These are phyloP conservation scores for Penicillium goetzii DNA, from an alignment of 495 filamentous ascomycete genomes.

Conservation along the genomic window DNA sequence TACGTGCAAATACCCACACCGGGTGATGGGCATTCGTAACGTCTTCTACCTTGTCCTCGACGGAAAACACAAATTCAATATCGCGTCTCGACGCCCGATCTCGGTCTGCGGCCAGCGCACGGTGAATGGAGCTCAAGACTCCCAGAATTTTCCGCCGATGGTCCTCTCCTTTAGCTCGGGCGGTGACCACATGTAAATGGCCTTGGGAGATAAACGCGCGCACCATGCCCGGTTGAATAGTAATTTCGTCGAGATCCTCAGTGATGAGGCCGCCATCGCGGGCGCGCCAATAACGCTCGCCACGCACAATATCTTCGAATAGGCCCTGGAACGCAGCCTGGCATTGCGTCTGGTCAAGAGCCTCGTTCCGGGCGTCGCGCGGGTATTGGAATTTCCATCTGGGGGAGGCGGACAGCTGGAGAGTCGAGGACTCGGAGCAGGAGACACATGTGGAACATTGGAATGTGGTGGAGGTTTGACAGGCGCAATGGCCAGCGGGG, in stretches of 20 bases:
- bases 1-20: constrained; percentile 57
- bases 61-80: constrained; percentile 63
- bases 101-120: constrained; percentile 47
- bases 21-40: constrained; percentile 49
- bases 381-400: constrained; percentile 41
- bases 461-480: constrained; percentile 46
- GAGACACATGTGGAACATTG: constrained; percentile 45
- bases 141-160: constrained; percentile 50
- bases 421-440: constrained; percentile 29
- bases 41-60: constrained; percentile 55
- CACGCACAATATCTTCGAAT: constrained; percentile 49
- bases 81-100: constrained; percentile 55
- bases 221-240: constrained; percentile 38
- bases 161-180: constrained; percentile 42
- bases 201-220: constrained; percentile 40
- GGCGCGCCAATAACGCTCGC: constrained; percentile 35
- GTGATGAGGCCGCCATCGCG: constrained; percentile 30
- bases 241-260: constrained; percentile 39
- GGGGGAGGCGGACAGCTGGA: constrained; percentile 23
- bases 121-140: constrained; percentile 51
- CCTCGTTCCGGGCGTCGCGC: constrained; percentile 44
- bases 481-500: constrained; percentile 47
- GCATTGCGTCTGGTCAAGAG: constrained; percentile 44
- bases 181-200: constrained; percentile 44
- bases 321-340: constrained; percentile 50